Evolutionary conservation across 176 grass and related monocot genomes (phyloP).

Genomic region (Stipa capillata): DNA sequence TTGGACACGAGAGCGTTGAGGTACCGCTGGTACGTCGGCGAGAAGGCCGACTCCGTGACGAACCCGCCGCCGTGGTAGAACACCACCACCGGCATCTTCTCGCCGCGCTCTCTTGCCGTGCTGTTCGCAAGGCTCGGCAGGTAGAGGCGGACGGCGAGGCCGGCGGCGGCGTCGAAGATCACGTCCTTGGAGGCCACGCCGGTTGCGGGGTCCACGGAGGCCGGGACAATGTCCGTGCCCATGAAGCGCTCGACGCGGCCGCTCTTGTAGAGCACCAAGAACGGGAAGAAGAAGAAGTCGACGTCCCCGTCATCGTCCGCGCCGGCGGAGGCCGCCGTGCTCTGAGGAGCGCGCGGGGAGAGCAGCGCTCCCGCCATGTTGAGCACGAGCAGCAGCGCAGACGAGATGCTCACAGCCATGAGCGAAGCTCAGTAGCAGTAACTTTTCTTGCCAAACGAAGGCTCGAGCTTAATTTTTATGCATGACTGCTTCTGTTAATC

Average conservation of each 20-base stretch:
- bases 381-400: slow-evolving; percentile 29
- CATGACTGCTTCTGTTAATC: not conserved
- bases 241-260: slow-evolving; percentile 44
- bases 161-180: slow-evolving; percentile 10
- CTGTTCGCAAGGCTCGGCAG: slow-evolving; percentile 10
- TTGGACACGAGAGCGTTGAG: slow-evolving; percentile 53
- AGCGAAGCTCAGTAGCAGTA: not conserved
- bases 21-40: slow-evolving; percentile 49
- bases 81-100: slow-evolving; percentile 36
- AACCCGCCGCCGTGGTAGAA: slow-evolving; percentile 74
- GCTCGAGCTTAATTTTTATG: not conserved
- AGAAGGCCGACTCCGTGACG: slow-evolving; percentile 50
- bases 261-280: slow-evolving; percentile 52
- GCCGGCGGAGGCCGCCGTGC: not conserved
- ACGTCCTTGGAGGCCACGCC: slow-evolving; percentile 47
- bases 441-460: not conserved
- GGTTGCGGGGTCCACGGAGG: slow-evolving; percentile 28
- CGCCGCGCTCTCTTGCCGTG: not conserved
- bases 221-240: slow-evolving; percentile 44
- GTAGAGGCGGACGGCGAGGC: slow-evolving; percentile 53
- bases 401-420: slow-evolving; percentile 30
- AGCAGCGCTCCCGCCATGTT: slow-evolving; percentile 26
- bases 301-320: not conserved
- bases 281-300: slow-evolving; percentile 53
- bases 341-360: not conserved